Evolutionary conservation across 371 early-diverging fungal genomes (phyloP).

Genomic region (Apophysomyces elegans): DNA sequence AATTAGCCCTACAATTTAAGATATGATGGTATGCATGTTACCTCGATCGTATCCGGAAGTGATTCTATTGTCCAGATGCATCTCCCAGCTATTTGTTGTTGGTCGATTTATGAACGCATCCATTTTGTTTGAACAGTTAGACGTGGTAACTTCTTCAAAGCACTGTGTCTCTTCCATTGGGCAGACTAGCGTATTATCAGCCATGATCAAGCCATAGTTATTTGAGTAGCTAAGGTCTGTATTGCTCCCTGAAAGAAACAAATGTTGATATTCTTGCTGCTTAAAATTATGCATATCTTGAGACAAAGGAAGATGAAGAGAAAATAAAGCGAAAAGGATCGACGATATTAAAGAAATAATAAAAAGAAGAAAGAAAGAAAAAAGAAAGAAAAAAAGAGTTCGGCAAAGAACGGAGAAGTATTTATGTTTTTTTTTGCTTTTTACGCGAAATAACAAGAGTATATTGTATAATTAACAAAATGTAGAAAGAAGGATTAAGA

Average conservation of each 20-base stretch:
- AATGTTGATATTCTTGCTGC: not conserved
- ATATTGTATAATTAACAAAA: not conserved
- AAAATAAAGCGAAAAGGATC: not conserved
- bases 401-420: slow-evolving; percentile 1
- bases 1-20: not conserved
- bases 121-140: not conserved
- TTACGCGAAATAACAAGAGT: not conserved
- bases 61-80: not conserved
- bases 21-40: not conserved
- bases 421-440: not conserved
- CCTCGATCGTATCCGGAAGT: not conserved
- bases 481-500: not conserved
- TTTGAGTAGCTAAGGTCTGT: not conserved
- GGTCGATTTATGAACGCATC: not conserved
- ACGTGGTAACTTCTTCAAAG: not conserved
- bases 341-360: not conserved
- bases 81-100: not conserved
- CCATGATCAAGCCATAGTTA: not conserved
- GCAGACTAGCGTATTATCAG: not conserved
- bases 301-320: not conserved
- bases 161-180: not conserved
- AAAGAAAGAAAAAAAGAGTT: too few species aligned
- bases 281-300: not conserved
- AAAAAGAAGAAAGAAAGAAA: not conserved
- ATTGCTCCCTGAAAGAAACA: not conserved